These are phyloP conservation scores for Ustilaginoidea virens DNA, from an alignment of 2,329 filamentous ascomycete genomes.

Conservation along the genomic window DNA sequence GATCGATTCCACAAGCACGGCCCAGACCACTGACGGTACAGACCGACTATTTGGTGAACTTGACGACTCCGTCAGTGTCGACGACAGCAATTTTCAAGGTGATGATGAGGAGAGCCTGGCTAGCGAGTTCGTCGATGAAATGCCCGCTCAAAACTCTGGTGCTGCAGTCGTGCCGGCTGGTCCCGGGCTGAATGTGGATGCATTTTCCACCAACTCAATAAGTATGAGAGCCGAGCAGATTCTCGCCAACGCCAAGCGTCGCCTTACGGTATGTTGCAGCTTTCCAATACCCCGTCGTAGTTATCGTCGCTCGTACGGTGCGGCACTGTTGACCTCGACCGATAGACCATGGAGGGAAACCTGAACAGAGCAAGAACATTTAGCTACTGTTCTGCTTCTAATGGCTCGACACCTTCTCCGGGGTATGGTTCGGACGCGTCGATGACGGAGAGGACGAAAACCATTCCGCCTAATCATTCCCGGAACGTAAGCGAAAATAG, in stretches of 20 bases:
- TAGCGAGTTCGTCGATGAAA: conserved; percentile 36
- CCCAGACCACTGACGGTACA: conserved; percentile 34
- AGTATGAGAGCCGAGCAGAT: conserved; percentile 80
- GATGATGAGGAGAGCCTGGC: conserved; percentile 53
- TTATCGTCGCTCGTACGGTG: no score
- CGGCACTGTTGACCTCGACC: no score
- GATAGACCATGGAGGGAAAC: conserved; percentile 85
- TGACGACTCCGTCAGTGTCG: conserved; percentile 45
- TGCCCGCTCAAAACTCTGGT: conserved; percentile 12
- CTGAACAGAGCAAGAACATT: conserved; percentile 62
- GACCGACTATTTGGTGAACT: conserved; percentile 41
- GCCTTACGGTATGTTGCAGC: conserved; percentile 55
- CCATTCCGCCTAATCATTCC: conserved; percentile 9
- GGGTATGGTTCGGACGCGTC: conserved; percentile 17
- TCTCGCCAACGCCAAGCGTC: conserved; percentile 78
- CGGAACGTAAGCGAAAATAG: conserved; percentile 19
- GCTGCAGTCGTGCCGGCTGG: conserved; percentile 5
- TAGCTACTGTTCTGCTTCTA: conserved; percentile 26
- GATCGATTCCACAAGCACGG: conserved; percentile 45
- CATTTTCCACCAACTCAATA: conserved; percentile 57
- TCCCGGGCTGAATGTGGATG: conserved; percentile 28
- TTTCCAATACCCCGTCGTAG: background rate
- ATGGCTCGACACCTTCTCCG: conserved; percentile 35
- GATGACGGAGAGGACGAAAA: conserved; percentile 8
- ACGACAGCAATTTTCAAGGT: conserved; percentile 50